phyloP scores from a whole-genome alignment of 345 rosid genomes.

The Euphorbia pulcherrima region DNA sequence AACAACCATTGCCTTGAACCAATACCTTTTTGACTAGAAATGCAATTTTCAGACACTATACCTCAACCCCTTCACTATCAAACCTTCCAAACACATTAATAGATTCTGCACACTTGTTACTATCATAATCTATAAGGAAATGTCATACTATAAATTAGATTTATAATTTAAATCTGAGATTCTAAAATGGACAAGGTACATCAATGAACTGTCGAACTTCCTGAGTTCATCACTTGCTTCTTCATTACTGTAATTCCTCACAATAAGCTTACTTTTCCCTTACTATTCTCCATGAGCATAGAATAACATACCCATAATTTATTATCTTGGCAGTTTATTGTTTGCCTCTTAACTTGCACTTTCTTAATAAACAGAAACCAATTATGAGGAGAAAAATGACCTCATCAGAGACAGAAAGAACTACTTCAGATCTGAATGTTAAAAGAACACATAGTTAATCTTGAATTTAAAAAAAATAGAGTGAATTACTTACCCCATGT shows the following conservation, averaged over 20 bases:
- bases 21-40: not conserved
- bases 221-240: not conserved
- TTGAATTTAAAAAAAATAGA: conserved; percentile 4
- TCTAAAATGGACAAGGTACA: not conserved
- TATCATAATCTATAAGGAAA: not conserved
- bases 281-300: not conserved
- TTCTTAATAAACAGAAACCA: not conserved
- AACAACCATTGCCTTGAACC: not conserved
- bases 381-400: not conserved
- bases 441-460: not conserved
- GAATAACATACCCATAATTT: not conserved
- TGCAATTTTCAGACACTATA: not conserved
- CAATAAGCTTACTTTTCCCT: not conserved
- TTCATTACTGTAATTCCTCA: not conserved
- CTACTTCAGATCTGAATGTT: not conserved
- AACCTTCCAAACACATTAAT: not conserved
- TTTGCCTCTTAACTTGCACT: not conserved
- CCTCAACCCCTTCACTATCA: not conserved
- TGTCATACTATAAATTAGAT: not conserved
- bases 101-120: not conserved
- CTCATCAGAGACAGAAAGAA: not conserved
- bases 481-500: conserved; percentile 75
- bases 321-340: not conserved
- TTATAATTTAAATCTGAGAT: not conserved
- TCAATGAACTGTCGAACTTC: not conserved